Conservation (phyloP, 2,329 filamentous ascomycete species). For the Zymoseptoria tritici region DNA sequence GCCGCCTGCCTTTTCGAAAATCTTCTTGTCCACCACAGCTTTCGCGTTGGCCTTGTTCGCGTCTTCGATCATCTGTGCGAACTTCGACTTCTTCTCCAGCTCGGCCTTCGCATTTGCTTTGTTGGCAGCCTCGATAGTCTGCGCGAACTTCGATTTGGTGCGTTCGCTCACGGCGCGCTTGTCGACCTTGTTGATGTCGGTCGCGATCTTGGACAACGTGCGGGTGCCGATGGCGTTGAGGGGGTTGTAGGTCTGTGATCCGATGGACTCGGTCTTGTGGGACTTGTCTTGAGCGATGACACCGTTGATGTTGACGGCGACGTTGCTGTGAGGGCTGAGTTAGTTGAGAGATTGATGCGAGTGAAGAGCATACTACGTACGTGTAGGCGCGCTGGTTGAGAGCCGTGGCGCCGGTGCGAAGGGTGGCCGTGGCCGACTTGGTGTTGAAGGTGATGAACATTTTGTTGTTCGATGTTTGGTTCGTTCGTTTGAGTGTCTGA, state of each 20-base stretch:
- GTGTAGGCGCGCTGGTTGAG: background rate
- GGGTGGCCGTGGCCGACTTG: background rate
- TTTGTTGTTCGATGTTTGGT: background rate
- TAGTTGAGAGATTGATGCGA: background rate
- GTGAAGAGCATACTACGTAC: background rate
- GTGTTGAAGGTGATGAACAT: background rate
- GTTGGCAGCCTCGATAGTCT: background rate
- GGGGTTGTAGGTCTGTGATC: background rate
- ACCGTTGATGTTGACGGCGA: background rate
- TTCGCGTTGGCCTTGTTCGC: background rate
- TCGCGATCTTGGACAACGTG: background rate
- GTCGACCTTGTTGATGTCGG: background rate
- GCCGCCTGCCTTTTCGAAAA: background rate
- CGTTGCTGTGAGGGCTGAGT: background rate
- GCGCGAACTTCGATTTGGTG: background rate
- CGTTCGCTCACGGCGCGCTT: background rate
- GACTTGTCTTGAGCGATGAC: background rate
- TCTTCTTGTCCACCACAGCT: background rate
- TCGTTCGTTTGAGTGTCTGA: background rate
- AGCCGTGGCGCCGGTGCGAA: background rate
- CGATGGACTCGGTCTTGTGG: background rate
- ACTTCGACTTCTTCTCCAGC: background rate
- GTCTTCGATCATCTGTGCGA: background rate
- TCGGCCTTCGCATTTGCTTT: background rate
- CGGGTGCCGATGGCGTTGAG: background rate